These are phyloP conservation scores for Albatrellus sp. DNA, from an alignment of 1,284 basidiomycete species.

Conservation along the genomic window DNA sequence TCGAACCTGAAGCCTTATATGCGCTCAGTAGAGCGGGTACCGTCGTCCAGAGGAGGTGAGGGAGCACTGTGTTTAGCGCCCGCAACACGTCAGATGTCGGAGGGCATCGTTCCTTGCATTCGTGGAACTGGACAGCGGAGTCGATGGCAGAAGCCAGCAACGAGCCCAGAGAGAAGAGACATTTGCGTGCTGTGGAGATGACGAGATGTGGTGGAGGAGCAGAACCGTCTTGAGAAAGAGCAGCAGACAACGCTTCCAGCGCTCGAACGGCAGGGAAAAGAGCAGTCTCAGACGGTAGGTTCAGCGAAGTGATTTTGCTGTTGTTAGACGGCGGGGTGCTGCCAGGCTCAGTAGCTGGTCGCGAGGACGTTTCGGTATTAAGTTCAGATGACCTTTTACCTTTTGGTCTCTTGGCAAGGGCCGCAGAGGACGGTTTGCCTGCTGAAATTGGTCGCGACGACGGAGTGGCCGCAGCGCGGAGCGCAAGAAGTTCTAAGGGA, in stretches of 20 bases:
- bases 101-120: not conserved
- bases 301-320: not conserved
- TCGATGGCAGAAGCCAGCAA: not conserved
- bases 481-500: constrained; percentile 7
- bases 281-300: not conserved
- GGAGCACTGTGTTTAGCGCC: not conserved
- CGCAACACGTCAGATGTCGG: not conserved
- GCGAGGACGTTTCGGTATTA: too few relatives aligned
- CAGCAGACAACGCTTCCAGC: not conserved
- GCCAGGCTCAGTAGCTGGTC: constrained; percentile 3
- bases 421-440: constrained; percentile 1
- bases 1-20: not conserved
- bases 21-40: not conserved
- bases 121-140: not conserved
- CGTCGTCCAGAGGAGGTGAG: not conserved
- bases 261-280: not conserved
- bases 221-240: not conserved
- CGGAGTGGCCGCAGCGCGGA: constrained; percentile 5
- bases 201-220: not conserved
- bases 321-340: too few relatives aligned
- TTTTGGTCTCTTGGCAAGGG: constrained; percentile 8
- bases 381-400: constrained; percentile 1
- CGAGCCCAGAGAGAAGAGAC: not conserved
- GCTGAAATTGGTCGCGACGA: not conserved
- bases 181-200: not conserved